phyloP scores from a whole-genome alignment of 495 filamentous ascomycete species.

The Penicillium arizonense region DNA sequence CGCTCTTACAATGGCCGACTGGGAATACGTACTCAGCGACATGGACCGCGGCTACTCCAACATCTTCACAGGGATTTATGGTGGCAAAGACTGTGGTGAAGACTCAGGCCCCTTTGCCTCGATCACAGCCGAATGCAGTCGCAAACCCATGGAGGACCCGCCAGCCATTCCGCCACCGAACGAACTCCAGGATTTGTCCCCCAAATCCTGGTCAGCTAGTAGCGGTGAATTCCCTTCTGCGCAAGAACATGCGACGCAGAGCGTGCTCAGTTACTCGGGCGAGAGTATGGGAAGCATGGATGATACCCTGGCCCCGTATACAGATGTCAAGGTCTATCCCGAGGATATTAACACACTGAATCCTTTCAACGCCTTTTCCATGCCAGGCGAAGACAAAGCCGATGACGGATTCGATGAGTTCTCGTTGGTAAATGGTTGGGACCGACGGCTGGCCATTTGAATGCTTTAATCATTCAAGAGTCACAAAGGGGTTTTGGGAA shows the following conservation, averaged over 20 bases:
- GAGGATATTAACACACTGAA: slow-evolving; percentile 36
- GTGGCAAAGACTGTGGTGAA: slow-evolving; percentile 58
- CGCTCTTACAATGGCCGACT: slow-evolving; percentile 62
- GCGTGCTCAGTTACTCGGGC: slow-evolving; percentile 72
- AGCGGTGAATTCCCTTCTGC: slow-evolving; percentile 34
- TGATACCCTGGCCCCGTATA: slow-evolving; percentile 27
- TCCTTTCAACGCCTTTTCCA: slow-evolving; percentile 49
- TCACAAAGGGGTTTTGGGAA: not conserved
- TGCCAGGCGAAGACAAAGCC: slow-evolving; percentile 32
- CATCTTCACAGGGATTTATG: slow-evolving; percentile 82
- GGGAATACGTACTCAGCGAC: slow-evolving; percentile 74
- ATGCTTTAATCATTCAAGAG: not conserved
- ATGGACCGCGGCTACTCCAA: slow-evolving; percentile 77
- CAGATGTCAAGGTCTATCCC: slow-evolving; percentile 21
- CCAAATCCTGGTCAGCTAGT: slow-evolving; percentile 44
- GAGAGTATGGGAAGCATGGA: slow-evolving; percentile 64
- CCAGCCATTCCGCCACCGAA: slow-evolving; percentile 18
- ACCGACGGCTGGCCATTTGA: slow-evolving; percentile 41
- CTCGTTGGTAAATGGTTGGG: slow-evolving; percentile 33
- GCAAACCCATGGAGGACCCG: slow-evolving; percentile 24
- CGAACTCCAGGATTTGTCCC: slow-evolving; percentile 36
- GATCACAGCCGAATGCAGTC: slow-evolving; percentile 36
- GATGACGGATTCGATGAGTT: slow-evolving; percentile 32
- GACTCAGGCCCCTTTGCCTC: slow-evolving; percentile 45
- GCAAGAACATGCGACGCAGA: slow-evolving; percentile 54